Evolutionary conservation across 139 green algal genomes (phyloP), one percentile per base, ranked within the genome.

Genomic region (Trebouxia sp.): DNA sequence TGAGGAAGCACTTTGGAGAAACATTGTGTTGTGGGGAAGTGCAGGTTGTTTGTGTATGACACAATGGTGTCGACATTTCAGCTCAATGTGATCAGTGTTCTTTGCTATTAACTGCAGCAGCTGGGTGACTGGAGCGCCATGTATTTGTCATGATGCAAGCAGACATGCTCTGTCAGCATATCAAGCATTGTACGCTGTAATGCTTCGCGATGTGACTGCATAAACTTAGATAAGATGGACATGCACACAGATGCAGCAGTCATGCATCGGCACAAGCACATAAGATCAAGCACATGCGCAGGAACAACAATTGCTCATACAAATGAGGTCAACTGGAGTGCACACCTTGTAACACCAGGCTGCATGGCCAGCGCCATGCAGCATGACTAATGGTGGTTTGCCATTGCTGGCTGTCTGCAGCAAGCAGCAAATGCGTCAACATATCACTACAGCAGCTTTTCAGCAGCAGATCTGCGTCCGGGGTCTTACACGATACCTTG

Each of bases 361-460:
- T 38, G 89, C 94, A 56, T 98, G 95, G 81, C 92, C 95, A 26
- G 85, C 92, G 22, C 95, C 95, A 82, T 98, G 95, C 6, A 98
- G 76, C 77, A 98, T 94, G 14, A 98, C 75, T 28, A 98, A 76
- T 0, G 93, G 91, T 5, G 91, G 88, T 15, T 72, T 72, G 0
- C 32, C 32, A 43, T 53, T 14, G 15, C 47, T 53, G 15, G 47
- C 1, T 53, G 47, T 17, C 87, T 81, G 5, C 32, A 35, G 65
- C 6, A 69, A 12, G 56, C 5, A 39, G 4, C 22, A 69, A 0
- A 39, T 17, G 9, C 56, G n/a, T n/a, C n/a, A n/a, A n/a, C n/a
- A n/a, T n/a, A n/a, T n/a, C n/a, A n/a, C 56, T 69, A 26, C 56
- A 69, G n/a, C n/a, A 6, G 24, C n/a, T 4, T 38, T 22, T 39